Evolutionary conservation across 306 rosid species (phyloP).

Genomic region (Malus sylvestris): DNA sequence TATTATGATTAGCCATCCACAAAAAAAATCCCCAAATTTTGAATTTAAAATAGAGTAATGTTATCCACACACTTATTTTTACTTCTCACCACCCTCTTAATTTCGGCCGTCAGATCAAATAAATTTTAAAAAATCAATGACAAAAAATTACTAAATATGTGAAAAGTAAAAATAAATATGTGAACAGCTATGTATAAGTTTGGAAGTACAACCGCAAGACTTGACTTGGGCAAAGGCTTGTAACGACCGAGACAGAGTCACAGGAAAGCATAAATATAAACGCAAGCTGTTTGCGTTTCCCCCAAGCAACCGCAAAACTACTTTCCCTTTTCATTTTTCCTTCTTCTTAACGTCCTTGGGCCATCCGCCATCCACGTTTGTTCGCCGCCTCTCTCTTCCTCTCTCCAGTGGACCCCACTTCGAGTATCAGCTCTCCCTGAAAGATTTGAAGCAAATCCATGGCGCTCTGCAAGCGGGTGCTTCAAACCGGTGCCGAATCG

Average conservation of each 20-base stretch:
- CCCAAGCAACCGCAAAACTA: background rate
- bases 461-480: conserved; percentile 31
- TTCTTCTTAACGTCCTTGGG: background rate
- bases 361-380: background rate
- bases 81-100: too few species aligned
- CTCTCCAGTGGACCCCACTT: background rate
- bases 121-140: too few species aligned
- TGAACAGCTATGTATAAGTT: too few species aligned
- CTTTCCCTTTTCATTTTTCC: background rate
- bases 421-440: too few species aligned
- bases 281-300: background rate
- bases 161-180: too few species aligned
- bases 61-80: too few species aligned
- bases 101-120: too few species aligned
- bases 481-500: conserved; percentile 2
- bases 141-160: too few species aligned
- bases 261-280: background rate
- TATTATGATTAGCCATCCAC: too few species aligned
- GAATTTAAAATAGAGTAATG: too few species aligned
- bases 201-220: too few species aligned
- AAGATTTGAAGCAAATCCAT: background rate
- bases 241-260: background rate
- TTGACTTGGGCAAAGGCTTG: background rate
- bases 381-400: background rate
- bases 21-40: too few species aligned